Percentiles rank a stretch among this genome's conserved stretches.
These are phyloP conservation scores for Wickerhamiella bombiphila DNA, from an alignment of 805 yeast species.

Conservation along the genomic window DNA sequence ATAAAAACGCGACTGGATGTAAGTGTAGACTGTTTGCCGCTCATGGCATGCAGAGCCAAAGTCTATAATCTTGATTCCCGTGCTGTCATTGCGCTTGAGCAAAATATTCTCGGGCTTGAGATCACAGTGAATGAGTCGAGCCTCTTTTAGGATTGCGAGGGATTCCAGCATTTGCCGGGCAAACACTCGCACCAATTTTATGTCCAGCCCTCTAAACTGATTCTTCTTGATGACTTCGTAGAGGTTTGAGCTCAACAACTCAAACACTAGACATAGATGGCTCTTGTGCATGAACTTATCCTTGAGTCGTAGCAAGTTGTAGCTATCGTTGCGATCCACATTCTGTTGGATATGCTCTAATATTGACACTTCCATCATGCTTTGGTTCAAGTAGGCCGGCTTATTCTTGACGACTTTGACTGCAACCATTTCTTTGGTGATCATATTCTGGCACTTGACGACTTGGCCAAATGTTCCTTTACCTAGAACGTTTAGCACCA, in stretches of 20 bases:
- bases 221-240: constrained; percentile 87
- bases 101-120: constrained; percentile 91
- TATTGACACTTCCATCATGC: constrained; percentile 76
- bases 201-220: constrained; percentile 78
- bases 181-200: constrained; percentile 62
- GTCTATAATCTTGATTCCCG: constrained; percentile 83
- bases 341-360: constrained; percentile 65
- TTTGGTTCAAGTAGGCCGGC: constrained; percentile 82
- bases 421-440: constrained; percentile 78
- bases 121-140: constrained; percentile 88
- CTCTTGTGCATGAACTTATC: constrained; percentile 88
- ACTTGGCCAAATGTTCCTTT: constrained; percentile 99
- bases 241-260: constrained; percentile 69
- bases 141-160: constrained; percentile 61
- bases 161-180: constrained; percentile 73
- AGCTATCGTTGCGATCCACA: constrained; percentile 54
- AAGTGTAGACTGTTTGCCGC: constrained; percentile 74
- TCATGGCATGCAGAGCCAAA: constrained; percentile 95
- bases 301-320: constrained; percentile 59
- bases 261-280: constrained; percentile 87
- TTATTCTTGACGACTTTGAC: constrained; percentile 88
- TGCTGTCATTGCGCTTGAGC: constrained; percentile 62
- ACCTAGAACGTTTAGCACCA: constrained; percentile 82
- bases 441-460: constrained; percentile 72
- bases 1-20: constrained; percentile 84